Base-by-base conservation (phyloP, 2,329 filamentous ascomycete genomes). In the Ophiocordyceps camponoti-floridani region DNA sequence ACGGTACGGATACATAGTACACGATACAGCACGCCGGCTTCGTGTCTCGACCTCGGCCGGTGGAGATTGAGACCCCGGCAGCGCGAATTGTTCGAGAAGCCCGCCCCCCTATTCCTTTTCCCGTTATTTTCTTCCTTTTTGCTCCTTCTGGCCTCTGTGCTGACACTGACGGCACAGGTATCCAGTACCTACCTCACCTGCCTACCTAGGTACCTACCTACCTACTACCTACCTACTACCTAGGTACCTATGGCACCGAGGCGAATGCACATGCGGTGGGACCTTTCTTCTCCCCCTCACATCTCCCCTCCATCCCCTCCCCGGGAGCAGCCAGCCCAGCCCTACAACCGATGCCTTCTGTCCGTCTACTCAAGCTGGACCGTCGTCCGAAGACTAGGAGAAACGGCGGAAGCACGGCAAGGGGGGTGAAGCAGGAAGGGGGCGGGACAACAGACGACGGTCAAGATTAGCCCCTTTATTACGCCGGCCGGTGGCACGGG, bases 21-120 rank as follows among this genome's bases (percentile, higher is more conserved):
- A n/a, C n/a, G n/a, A n/a, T n/a, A n/a, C n/a, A n/a, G 31, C 31
- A 33, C 4, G 14, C 11, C 31, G 31, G 31, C 31, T 33, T 33
- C 31, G 31, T 33, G 31, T 33, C 31, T 33, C 31, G 31, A 33
- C 31, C 31, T 33, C 11, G 11, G 11, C 31, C 31, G 45, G 45
- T 23, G n/a, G 42, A 40, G 28, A 19, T 40, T 41, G 41, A 16
- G 6, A 35, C 18, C 33, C 37, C 26, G 23, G 41, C 23, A n/a
- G 23, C 14, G 41, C 45, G 44, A 37, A 16, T 38, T 44, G 45
- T 46, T 46, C 45, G 45, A 46, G 45, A 46, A 44, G 45, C 30
- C 10, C 31, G 11, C 10, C 31, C 31, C 31, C 31, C 14, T 33
- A 12, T 12, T 12, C 14, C 31, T 33, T 12, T 33, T 33, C 31